A percentile compares a stretch with the other conserved stretches of the same genome.
phyloP scores from a whole-genome alignment of 2,329 filamentous ascomycete genomes.

The Paraconiothyrium sp. region DNA sequence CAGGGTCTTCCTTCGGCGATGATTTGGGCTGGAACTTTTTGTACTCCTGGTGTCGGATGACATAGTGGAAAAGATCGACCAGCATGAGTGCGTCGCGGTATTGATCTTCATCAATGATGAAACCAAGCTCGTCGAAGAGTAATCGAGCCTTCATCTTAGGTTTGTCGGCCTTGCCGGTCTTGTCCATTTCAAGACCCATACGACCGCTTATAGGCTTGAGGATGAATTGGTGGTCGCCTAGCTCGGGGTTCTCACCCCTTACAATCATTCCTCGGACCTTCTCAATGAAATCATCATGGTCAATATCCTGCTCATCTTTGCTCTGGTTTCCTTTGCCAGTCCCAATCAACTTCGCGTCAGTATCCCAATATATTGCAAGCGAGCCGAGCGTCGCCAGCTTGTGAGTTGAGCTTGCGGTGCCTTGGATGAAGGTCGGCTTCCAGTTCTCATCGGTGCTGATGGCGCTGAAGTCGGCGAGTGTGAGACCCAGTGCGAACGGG shows the following conservation, averaged over 20 bases:
- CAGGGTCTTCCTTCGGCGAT: conserved; percentile 85
- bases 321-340: conserved; percentile 77
- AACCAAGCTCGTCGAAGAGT: conserved; percentile 95
- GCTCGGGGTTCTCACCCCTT: conserved; percentile 67
- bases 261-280: conserved; percentile 83
- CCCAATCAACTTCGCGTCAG: conserved; percentile 84
- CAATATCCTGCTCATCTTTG: conserved; percentile 66
- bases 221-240: conserved; percentile 84
- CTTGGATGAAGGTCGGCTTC: conserved; percentile 95
- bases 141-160: conserved; percentile 91
- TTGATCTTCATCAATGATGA: conserved; percentile 97
- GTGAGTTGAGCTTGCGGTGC: conserved; percentile 82
- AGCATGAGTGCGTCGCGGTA: conserved; percentile 98
- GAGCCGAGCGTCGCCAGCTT: conserved; percentile 92
- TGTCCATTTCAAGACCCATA: conserved; percentile 93
- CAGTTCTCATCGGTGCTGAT: conserved; percentile 95
- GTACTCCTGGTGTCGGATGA: conserved; percentile 96
- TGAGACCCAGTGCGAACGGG: conserved; percentile 91
- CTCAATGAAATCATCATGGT: conserved; percentile 79
- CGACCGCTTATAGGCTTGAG: conserved; percentile 94
- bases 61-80: conserved; percentile 98
- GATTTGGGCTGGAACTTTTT: conserved; percentile 90
- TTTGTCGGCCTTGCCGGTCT: conserved; percentile 79
- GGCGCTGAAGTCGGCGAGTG: conserved; percentile 94
- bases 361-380: conserved; percentile 97